Conservation (phyloP, 78 protist species). For the Dictyostelium brefeldianum region DNA sequence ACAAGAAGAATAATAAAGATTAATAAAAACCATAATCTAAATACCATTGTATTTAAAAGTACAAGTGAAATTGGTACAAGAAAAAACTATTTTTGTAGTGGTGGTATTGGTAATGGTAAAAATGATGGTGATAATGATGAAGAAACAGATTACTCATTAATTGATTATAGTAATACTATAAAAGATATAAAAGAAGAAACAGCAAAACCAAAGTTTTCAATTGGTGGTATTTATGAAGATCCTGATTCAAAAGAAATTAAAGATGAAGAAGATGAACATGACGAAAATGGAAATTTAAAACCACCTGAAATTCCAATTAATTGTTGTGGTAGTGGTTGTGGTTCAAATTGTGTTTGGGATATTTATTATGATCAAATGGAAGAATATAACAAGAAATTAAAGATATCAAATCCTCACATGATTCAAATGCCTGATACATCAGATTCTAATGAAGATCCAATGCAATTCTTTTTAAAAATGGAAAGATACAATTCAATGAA, state of each 20-base stretch:
- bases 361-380: slow-evolving; percentile 50
- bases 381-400: slow-evolving; percentile 49
- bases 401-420: slow-evolving; percentile 25
- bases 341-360: slow-evolving; percentile 60
- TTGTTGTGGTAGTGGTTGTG: slow-evolving; percentile 68
- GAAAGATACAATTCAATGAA: slow-evolving; percentile 42
- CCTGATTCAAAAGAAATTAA: background rate
- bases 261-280: background rate
- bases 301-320: slow-evolving; percentile 41
- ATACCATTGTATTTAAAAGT: no score
- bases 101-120: no score
- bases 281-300: background rate
- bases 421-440: slow-evolving; percentile 7
- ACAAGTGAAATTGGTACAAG: no score
- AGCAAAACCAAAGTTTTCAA: no score
- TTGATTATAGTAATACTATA: no score
- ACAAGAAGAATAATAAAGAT: no score
- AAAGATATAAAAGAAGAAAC: no score
- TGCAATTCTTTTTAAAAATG: slow-evolving; percentile 79
- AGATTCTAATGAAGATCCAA: slow-evolving; percentile 59
- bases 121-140: no score
- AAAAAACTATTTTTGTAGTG: no score
- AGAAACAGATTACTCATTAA: no score
- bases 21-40: no score
- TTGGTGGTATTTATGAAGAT: background rate